A percentile compares a stretch with the other conserved stretches of the same genome.
Evolutionary conservation across 2,329 filamentous ascomycete genomes (phyloP).

Genomic region (Aspergillus quadricinctus): DNA sequence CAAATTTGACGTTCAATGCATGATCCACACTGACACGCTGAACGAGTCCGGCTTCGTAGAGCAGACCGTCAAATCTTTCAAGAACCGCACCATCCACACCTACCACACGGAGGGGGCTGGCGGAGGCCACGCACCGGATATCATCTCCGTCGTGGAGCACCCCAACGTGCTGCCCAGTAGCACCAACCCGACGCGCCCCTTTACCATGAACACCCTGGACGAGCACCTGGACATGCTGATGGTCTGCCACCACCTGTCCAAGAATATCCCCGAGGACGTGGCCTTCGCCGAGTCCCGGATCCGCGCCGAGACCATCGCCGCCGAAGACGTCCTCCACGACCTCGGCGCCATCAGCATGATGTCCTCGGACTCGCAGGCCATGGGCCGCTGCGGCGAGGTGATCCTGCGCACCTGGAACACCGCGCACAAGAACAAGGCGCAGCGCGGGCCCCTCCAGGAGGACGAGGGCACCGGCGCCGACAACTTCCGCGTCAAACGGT

Average conservation of each 20-base stretch:
- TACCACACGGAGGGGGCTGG: conserved; percentile 97
- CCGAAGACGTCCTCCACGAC: conserved; percentile 93
- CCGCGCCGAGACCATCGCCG: conserved; percentile 91
- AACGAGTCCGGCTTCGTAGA: conserved; percentile 98
- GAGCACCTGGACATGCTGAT: conserved; percentile 98
- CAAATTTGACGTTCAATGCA: conserved; percentile 83
- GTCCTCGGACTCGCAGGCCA: conserved; percentile 90
- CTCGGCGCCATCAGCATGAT: conserved; percentile 97
- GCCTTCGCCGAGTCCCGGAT: conserved; percentile 94
- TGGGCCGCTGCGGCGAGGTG: conserved; percentile 94
- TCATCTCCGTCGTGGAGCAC: conserved; percentile 88
- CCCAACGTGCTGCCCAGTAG: conserved; percentile 82
- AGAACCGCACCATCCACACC: conserved; percentile 83
- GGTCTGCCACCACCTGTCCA: conserved; percentile 92
- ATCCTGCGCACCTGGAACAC: conserved; percentile 94
- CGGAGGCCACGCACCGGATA: conserved; percentile 91
- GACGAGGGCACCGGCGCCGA: conserved; percentile 76
- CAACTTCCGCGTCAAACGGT: conserved; percentile 88
- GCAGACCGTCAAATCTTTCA: conserved; percentile 80
- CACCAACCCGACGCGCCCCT: conserved; percentile 89
- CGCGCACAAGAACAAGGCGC: conserved; percentile 91
- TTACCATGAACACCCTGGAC: conserved; percentile 85
- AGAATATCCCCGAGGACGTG: conserved; percentile 91
- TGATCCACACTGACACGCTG: conserved; percentile 93
- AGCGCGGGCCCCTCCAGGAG: conserved; percentile 71